Conservation (phyloP, 169 alveolate genomes). For the Plasmodium malariae region DNA sequence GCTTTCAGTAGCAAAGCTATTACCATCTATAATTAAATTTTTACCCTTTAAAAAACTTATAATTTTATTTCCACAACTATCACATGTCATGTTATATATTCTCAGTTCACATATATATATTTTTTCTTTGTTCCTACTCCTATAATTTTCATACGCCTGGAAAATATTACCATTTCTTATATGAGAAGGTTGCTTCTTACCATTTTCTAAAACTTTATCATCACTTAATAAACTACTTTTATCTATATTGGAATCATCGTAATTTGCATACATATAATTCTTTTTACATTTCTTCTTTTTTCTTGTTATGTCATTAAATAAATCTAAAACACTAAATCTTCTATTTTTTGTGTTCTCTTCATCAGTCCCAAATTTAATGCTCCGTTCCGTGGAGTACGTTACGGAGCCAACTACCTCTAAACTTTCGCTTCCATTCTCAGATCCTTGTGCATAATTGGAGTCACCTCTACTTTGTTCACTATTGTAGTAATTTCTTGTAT, state of each 20-base stretch:
- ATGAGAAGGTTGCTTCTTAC: not conserved
- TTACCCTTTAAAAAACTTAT: constrained; percentile 58
- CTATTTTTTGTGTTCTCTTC: not conserved
- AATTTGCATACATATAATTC: not conserved
- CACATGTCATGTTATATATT: constrained; percentile 73
- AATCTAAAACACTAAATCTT: not conserved
- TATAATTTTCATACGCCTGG: constrained; percentile 60
- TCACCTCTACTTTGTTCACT: not conserved
- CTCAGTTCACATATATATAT: constrained; percentile 57
- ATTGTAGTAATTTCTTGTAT: not conserved
- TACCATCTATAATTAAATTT: constrained; percentile 50
- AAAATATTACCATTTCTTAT: constrained; percentile 19
- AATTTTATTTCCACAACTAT: constrained; percentile 70
- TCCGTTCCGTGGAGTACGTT: not conserved
- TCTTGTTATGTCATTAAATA: constrained; percentile 16
- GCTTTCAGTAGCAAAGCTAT: constrained; percentile 68
- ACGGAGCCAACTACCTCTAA: not conserved
- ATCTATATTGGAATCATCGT: not conserved
- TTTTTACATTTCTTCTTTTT: not conserved
- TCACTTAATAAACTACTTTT: not conserved
- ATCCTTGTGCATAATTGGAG: not conserved
- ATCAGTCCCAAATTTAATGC: not conserved
- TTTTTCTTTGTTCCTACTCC: constrained; percentile 15
- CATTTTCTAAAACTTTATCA: not conserved
- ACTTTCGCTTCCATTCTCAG: too few species aligned